Percentiles rank a stretch among this genome's conserved stretches.
These are phyloP conservation scores for Pachyrhizus erosus DNA, from an alignment of 306 rosid species.

Conservation along the genomic window DNA sequence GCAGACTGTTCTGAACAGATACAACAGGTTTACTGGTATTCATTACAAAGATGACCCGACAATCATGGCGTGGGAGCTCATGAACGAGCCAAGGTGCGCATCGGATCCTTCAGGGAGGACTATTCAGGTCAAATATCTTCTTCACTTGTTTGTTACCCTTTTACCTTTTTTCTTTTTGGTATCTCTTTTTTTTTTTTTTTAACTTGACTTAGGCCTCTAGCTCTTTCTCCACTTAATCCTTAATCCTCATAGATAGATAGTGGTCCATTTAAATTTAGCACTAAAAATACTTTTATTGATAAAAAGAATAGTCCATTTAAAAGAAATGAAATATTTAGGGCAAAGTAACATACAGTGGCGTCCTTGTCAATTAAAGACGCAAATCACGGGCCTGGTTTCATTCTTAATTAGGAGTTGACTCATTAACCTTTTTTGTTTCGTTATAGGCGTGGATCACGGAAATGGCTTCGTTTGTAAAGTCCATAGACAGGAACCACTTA, in stretches of 20 bases:
- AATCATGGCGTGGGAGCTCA: conserved; percentile 99
- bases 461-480: conserved; percentile 88
- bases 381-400: conserved; percentile 45
- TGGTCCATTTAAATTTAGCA: conserved; percentile 10
- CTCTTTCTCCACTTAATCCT: background rate
- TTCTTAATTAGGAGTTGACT: background rate
- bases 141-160: background rate
- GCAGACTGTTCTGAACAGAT: conserved; percentile 78
- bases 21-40: conserved; percentile 69
- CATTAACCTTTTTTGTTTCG: background rate
- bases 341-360: background rate
- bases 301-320: background rate
- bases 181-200: conserved; percentile 28
- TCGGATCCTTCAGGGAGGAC: conserved; percentile 94
- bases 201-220: conserved; percentile 17
- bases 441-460: conserved; percentile 88
- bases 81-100: conserved; percentile 91
- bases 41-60: conserved; percentile 89
- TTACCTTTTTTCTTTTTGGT: conserved; percentile 11
- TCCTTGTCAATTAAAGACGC: background rate
- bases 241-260: too few species aligned
- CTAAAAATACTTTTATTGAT: background rate
- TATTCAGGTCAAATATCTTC: conserved; percentile 69
- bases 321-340: background rate
- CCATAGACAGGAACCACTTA: conserved; percentile 86